Evolutionary conservation across 1,284 basidiomycete species (phyloP), one percentile per base, ranked within the genome.

Genomic region (Rhodofomes roseus): DNA sequence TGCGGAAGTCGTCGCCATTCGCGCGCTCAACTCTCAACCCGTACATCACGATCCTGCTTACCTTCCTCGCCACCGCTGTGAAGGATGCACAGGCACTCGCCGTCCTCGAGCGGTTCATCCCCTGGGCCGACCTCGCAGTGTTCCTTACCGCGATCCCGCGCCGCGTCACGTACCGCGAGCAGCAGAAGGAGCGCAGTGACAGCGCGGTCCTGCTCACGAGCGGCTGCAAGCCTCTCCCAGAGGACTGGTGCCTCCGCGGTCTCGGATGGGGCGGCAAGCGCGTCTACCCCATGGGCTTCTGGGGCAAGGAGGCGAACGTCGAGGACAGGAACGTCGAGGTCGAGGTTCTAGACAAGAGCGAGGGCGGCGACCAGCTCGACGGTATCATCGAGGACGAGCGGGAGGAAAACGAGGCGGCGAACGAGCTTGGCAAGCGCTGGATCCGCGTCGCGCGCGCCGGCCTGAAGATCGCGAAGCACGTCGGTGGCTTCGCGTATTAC

Each of bases 231-330:
- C 91, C 95, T 0, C 77, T 99, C 2, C 85, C 92, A 0, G 97
- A 99, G 73, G 97, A 99, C 72, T 98, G 95, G 94, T 93, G 92
- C 66, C 74, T 98, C 62, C 84, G 96, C 34, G 97, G 97, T 3
- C 92, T 96, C 86, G 92, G 94, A 63, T 99, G 96, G 96, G 89
- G 93, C 1, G 90, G 92, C 6, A 82, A 93, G 62, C 85, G 87
- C 59, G 87, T 97, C 1, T 97, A 90, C 71, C 93, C 95, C 71
- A 84, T 92, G 48, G 95, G 95, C 0, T 98, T 90, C 74, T 98
- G 95, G 96, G 68, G 66, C 56, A 91, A 85, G 60, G 68, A 68
- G 43, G 50, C 55, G 14, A 63, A 61, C 53, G 61, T 60, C 66
- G 87, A 84, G 63, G 89, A 82, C 66, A 82, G 78, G 62, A 79